Conservation (phyloP, 371 early-diverging fungal species). For the Circinella umbellata region DNA sequence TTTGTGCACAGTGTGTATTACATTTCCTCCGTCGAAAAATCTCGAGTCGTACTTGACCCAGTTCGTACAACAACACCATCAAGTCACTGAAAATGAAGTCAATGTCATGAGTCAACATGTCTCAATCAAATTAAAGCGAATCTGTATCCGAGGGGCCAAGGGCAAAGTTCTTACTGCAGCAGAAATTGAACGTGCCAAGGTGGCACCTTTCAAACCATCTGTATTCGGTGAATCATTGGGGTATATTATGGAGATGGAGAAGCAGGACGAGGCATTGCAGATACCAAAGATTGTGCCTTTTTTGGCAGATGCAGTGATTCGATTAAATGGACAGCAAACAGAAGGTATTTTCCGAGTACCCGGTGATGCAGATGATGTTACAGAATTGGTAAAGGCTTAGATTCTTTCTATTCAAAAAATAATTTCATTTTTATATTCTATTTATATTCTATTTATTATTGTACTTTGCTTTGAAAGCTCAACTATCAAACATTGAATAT, state of each 20-base stretch:
- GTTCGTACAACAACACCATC: constrained; percentile 76
- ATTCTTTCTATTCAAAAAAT: too few relatives aligned
- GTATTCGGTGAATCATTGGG: constrained; percentile 94
- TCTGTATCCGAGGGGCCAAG: constrained; percentile 79
- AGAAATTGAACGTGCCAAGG: constrained; percentile 84
- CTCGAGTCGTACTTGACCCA: constrained; percentile 82
- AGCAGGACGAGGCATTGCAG: constrained; percentile 34
- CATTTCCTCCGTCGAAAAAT: constrained; percentile 93
- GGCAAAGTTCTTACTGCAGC: constrained; percentile 74
- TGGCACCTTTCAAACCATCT: constrained; percentile 84
- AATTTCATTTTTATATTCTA: too few relatives aligned
- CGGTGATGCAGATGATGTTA: constrained; percentile 90
- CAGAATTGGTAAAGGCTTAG: constrained; percentile 62
- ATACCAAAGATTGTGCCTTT: constrained; percentile 89
- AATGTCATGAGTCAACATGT: constrained; percentile 67
- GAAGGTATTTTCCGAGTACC: constrained; percentile 99
- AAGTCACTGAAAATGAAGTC: constrained; percentile 51
- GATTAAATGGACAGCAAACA: constrained; percentile 76
- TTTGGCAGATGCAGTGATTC: constrained; percentile 75
- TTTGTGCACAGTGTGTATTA: constrained; percentile 76
- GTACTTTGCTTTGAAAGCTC: neutral
- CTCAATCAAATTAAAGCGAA: constrained; percentile 68
- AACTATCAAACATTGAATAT: neutral
- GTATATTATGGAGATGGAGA: constrained; percentile 75
- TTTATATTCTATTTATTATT: constrained; percentile 7